Base-by-base conservation (phyloP, 805 yeast species). In the Metschnikowia arizonensis region DNA sequence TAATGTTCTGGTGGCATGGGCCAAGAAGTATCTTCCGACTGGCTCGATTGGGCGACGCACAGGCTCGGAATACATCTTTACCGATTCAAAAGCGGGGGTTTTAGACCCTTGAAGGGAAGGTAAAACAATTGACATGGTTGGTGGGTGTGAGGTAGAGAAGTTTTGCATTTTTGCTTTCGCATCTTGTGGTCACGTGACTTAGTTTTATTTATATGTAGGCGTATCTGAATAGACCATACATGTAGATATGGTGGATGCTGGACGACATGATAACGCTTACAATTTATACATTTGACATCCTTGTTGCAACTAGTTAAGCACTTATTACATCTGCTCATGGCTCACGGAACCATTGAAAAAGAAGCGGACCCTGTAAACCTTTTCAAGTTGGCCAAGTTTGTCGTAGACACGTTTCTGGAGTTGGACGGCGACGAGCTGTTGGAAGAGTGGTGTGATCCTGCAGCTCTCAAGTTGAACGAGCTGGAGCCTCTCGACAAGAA, bases 1-100 rank as follows among this genome's bases (percentile, higher is more conserved):
- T 58, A 90, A 76, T 44, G 95, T 80, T 77, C 99, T 86, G 56
- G 96, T 82, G 48, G 98, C 98, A 63, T 93, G 99, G 42, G 97
- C 97, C 58, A 93, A 74, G 74, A 90, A 93, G 64, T 79, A 86
- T 51, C 95, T 91, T 46, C 99, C 99, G 55, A 91, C 97, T 31
- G 99, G 98, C 73, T 93, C 99, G 52, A 90, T 75, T 49, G 91
- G 83, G 66, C 96, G 85, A 57, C 85, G 84, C 38, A 76, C 76
- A 39, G 89, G 75, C 19, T 79, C 76, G 38, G 85, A 60, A 64
- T 72, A 79, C 46, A 73, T 70, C 53, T 78, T 66, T 42, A 60
- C 66, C 26, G 77, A 72, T 56, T 74, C 76, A 66, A 78, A 76
- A 33, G 76, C 71, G 25, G 78, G 77, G 47, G 76, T 67, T 38